Evolutionary conservation across 805 yeast species (phyloP).

Genomic region (Nakazawaea wickerhamii): DNA sequence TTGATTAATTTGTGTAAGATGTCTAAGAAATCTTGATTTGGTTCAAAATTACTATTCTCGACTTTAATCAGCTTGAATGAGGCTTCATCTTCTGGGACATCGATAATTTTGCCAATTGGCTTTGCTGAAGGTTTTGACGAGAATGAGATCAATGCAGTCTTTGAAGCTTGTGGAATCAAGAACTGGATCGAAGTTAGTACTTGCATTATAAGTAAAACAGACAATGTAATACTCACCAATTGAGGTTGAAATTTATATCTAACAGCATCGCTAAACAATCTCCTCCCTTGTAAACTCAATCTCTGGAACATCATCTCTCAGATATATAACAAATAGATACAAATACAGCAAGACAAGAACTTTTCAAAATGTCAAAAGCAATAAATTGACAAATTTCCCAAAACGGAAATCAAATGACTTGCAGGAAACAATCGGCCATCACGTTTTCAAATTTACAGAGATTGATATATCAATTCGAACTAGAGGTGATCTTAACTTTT

Average conservation of each 20-base stretch:
- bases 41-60: constrained; percentile 21
- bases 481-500: too few species aligned
- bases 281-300: neutral
- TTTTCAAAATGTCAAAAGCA: too few species aligned
- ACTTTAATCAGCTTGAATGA: constrained; percentile 12
- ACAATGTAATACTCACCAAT: constrained; percentile 13
- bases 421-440: too few species aligned
- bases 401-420: too few species aligned
- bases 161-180: constrained; percentile 4
- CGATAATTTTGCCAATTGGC: constrained; percentile 19
- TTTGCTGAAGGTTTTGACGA: constrained; percentile 21
- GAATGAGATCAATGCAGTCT: constrained; percentile 22
- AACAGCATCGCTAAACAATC: constrained; percentile 3
- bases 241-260: constrained; percentile 15
- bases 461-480: too few species aligned
- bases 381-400: too few species aligned
- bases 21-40: constrained; percentile 20
- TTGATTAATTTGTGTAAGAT: constrained; percentile 21
- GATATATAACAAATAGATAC: too few species aligned
- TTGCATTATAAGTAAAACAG: neutral
- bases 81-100: constrained; percentile 3
- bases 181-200: constrained; percentile 1
- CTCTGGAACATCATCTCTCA: neutral
- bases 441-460: too few species aligned
- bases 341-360: too few species aligned